Evolutionary conservation across 2,329 filamentous ascomycete species (phyloP), one percentile per base, ranked within the genome.

Genomic region (Monosporascus sp.): DNA sequence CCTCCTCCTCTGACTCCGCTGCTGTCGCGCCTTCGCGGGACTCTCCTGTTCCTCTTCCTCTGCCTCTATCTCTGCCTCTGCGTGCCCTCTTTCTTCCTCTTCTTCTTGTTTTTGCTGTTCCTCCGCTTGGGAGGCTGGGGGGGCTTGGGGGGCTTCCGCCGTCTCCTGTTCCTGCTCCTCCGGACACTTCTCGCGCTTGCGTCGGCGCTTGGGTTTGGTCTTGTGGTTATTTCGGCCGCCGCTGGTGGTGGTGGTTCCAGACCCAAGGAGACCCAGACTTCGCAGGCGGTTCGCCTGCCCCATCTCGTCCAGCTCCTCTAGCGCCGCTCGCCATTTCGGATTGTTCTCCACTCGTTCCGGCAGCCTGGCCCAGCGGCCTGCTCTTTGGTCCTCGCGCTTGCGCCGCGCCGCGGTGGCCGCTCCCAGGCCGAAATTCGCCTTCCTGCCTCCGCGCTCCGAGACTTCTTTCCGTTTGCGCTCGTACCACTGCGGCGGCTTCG

Each of bases 401-500:
- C 76, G 71, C 47, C 70, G 43, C 3, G 52, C 60, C 6, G 49
- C 37, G 47, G 62, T 57, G 18, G 57, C 62, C 0, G 68, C 63
- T 0, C 72, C 74, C 54, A 72, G 74, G 20, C 80, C 79, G 47
- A 80, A 77, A 57, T 77, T 77, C 5, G 37, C 50, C 57, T 85
- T 85, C 18, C 77, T 72, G 3, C 69, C 70, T 5, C 74, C 75
- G 2, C 81, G 76, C 2, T 64, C 64, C 39, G 67, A 60, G 31
- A 85, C 82, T 53, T 85, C 80, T 1, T 64, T 60, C 36, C 74
- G 69, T 55, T 83, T 85, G 17, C 66, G 63, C 15, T 60, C 63
- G 49, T 74, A 67, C 79, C 80, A 83, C 18, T 68, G 65, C 4
- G 72, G 60, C 0, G 76, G 72, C 45, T 72, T 71, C 2, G 67